Base-by-base conservation (phyloP, 352 stramenopile species). In the Pythium coloratum region DNA sequence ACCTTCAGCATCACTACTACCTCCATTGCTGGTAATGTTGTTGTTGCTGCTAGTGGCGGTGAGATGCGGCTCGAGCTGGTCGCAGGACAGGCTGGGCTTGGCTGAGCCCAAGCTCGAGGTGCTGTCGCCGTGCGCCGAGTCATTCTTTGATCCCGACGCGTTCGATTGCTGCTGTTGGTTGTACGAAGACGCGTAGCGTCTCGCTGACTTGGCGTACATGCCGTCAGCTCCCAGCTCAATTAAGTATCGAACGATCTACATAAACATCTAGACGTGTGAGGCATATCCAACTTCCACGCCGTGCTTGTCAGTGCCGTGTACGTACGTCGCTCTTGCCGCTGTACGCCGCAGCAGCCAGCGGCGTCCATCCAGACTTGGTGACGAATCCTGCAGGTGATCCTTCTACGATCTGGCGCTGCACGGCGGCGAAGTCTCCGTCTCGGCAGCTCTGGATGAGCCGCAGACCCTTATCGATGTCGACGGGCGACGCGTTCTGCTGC, bases 291-390 rank as follows among this genome's bases (percentile, higher is more conserved):
- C 8, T 18, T 51, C 42, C 1, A 6, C 2, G 18, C 6, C 13
- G 1, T 3, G 6, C 8, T 49, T 49, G 42, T 30, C 3, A 9
- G 6, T 30, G 44, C 7, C 33, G 5, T 14, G 14, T n/a, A 62
- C 63, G n/a, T 64, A 94, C 82, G 20, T 92, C 80, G 42, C 74
- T 78, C 55, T 75, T 83, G 42, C 86, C 86, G 18, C 76, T 78
- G 51, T 81, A 91, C n/a, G 83, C 81, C 16, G 86, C 84, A 3
- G 80, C 81, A 26, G 83, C 79, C 26, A 92, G 55, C 5, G 82
- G 81, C 8, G 85, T 95, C 86, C 86, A 95, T 2, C 77, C 77
- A n/a, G 72, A 85, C 69, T 87, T 91, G n/a, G 85, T 82, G 36
- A 90, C 76, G 59, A 95, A 95, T 0, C 83, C 81, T 0, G 79